phyloP scores from a whole-genome alignment of 1,284 basidiomycete genomes.

The Papiliotrema nemorosa region DNA sequence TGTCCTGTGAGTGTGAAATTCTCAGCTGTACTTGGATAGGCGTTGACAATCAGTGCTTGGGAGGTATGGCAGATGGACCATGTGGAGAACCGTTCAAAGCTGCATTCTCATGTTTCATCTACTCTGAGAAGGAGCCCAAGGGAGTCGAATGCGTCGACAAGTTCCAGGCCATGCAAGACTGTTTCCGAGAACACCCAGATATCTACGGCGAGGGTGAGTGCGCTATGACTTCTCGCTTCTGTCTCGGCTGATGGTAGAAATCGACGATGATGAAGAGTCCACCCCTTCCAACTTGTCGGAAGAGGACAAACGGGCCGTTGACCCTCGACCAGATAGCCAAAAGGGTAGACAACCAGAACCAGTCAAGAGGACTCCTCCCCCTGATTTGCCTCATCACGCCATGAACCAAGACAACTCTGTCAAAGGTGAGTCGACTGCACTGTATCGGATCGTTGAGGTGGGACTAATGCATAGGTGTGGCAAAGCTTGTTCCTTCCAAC shows the following conservation, averaged over 20 bases:
- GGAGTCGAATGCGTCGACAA: constrained; percentile 97
- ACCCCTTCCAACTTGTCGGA: not conserved
- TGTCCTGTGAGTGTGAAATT: constrained; percentile 58
- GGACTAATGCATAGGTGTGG: not conserved
- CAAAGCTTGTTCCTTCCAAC: not conserved
- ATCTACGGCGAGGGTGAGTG: constrained; percentile 82
- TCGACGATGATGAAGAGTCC: constrained; percentile 39
- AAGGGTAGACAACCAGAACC: not conserved
- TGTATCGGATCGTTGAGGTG: not conserved
- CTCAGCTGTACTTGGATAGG: not conserved
- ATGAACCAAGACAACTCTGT: constrained; percentile 15
- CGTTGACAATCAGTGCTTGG: constrained; percentile 62
- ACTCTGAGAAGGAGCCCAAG: constrained; percentile 92
- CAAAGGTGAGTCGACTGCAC: constrained; percentile 19
- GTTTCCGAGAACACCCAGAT: constrained; percentile 94
- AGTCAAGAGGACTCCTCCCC: constrained; percentile 16
- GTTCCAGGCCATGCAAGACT: constrained; percentile 97
- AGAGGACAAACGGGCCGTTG: not conserved
- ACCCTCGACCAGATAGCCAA: not conserved
- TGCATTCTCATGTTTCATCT: constrained; percentile 96
- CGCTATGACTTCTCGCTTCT: not conserved
- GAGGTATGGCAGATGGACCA: constrained; percentile 96
- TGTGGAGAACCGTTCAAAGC: constrained; percentile 92
- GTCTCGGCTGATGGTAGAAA: constrained; percentile 21
- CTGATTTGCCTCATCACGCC: constrained; percentile 9